phyloP scores from a whole-genome alignment of 2,329 filamentous ascomycete species.

The Xylariomycetidae sp. region DNA sequence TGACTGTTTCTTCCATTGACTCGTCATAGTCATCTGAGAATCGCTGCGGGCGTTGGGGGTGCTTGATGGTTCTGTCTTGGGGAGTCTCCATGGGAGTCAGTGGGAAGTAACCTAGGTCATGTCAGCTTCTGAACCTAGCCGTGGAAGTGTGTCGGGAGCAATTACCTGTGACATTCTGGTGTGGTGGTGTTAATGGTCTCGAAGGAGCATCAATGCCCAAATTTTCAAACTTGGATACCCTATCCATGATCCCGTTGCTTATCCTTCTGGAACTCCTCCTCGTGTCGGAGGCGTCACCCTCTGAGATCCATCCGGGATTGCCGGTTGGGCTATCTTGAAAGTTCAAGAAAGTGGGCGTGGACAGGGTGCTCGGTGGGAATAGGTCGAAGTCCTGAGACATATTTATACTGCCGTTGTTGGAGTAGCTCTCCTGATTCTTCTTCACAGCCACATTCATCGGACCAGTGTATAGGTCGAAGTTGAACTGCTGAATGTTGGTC shows the following conservation, averaged over 20 bases:
- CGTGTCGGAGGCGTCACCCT: constrained; percentile 40
- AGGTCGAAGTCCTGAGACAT: constrained; percentile 47
- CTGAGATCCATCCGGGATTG: constrained; percentile 45
- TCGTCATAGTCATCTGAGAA: constrained; percentile 60
- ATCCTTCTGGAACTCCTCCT: constrained; percentile 45
- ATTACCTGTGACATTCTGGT: constrained; percentile 55
- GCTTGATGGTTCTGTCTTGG: constrained; percentile 41
- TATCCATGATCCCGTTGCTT: constrained; percentile 57
- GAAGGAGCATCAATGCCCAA: constrained; percentile 23
- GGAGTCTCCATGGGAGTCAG: constrained; percentile 66
- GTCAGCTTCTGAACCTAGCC: constrained; percentile 14
- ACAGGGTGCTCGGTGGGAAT: constrained; percentile 42
- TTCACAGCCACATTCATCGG: constrained; percentile 42
- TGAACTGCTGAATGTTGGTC: constrained; percentile 33
- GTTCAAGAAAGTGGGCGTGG: constrained; percentile 45
- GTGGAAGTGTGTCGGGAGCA: background rate
- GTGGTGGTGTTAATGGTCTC: constrained; percentile 58
- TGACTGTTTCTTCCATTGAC: constrained; percentile 63
- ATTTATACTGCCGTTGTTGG: constrained; percentile 24
- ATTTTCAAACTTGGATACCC: constrained; percentile 32
- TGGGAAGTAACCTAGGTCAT: constrained; percentile 53
- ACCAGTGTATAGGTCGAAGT: constrained; percentile 43
- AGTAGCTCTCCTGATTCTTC: constrained; percentile 41
- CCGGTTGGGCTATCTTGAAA: constrained; percentile 43
- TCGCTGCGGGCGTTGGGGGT: constrained; percentile 38